phyloP scores from a whole-genome alignment of 169 alveolate species.

The Amoebophrya sp. region DNA sequence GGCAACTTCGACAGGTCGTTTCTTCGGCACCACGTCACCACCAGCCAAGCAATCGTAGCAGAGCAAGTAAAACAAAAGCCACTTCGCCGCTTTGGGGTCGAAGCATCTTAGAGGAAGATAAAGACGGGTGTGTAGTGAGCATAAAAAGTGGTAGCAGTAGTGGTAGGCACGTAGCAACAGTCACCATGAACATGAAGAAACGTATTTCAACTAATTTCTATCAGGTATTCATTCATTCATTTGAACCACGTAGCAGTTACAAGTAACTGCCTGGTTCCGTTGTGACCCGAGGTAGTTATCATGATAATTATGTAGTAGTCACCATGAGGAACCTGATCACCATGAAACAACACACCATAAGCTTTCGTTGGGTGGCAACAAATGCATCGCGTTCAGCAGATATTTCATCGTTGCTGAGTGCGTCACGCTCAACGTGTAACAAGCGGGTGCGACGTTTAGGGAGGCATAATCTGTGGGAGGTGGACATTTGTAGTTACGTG shows the following conservation, averaged over 20 bases:
- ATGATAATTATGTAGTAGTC: too few relatives aligned
- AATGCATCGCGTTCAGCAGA: background rate
- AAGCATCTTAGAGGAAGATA: too few relatives aligned
- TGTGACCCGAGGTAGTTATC: too few relatives aligned
- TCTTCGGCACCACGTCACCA: background rate
- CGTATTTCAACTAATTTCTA: too few relatives aligned
- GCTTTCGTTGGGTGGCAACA: background rate
- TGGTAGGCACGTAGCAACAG: too few relatives aligned
- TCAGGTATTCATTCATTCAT: too few relatives aligned
- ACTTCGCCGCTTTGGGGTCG: background rate
- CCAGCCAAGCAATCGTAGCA: background rate
- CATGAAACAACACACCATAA: background rate
- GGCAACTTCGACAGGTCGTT: background rate
- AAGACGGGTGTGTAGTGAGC: too few relatives aligned
- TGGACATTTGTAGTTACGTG: background rate
- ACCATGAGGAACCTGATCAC: background rate
- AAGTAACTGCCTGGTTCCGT: too few relatives aligned
- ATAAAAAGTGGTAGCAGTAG: too few relatives aligned
- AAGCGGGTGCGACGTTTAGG: slow-evolving; percentile 2
- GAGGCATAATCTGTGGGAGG: background rate
- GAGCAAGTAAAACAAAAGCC: background rate
- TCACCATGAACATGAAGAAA: too few relatives aligned
- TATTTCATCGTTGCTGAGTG: background rate
- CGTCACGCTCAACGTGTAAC: background rate
- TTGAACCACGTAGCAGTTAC: too few relatives aligned